Evolutionary conservation across 345 rosid species (phyloP).

Genomic region (Nasturtium officinale): DNA sequence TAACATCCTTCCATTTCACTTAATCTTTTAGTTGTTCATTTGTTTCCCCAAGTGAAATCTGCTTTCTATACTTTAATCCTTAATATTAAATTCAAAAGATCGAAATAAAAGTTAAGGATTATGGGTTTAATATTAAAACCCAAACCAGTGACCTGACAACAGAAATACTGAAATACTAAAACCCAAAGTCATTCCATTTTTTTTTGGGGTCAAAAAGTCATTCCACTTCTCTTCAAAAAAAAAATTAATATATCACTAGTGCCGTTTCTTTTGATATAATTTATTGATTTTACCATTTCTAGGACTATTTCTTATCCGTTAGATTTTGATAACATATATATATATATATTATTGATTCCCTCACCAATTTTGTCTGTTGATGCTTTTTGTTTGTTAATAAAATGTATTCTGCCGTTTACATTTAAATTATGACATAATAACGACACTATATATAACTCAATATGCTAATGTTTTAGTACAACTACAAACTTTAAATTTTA

Average conservation of each 20-base stretch:
- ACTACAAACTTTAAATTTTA: not conserved
- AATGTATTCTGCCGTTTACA: not conserved
- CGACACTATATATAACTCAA: not conserved
- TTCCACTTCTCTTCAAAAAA: not conserved
- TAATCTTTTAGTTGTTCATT: constrained; percentile 5
- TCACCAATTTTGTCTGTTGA: not conserved
- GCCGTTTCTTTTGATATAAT: constrained; percentile 12
- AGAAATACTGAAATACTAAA: not conserved
- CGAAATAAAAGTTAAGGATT: not conserved
- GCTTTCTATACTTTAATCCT: not conserved
- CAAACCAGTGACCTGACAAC: not conserved
- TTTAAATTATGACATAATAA: not conserved
- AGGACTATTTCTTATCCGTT: not conserved
- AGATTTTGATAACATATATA: not conserved
- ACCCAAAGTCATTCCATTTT: not conserved
- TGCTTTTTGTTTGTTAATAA: not conserved
- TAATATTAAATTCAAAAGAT: constrained; percentile 13
- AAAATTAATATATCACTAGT: not conserved
- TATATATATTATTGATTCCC: not conserved
- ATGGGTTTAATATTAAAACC: not conserved
- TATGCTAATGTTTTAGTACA: not conserved
- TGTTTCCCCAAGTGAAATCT: constrained; percentile 4
- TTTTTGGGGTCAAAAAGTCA: constrained; percentile 3
- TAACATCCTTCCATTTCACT: not conserved
- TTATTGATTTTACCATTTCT: not conserved